phyloP scores from a whole-genome alignment of 495 filamentous ascomycete species.

The Lepraria neglecta region DNA sequence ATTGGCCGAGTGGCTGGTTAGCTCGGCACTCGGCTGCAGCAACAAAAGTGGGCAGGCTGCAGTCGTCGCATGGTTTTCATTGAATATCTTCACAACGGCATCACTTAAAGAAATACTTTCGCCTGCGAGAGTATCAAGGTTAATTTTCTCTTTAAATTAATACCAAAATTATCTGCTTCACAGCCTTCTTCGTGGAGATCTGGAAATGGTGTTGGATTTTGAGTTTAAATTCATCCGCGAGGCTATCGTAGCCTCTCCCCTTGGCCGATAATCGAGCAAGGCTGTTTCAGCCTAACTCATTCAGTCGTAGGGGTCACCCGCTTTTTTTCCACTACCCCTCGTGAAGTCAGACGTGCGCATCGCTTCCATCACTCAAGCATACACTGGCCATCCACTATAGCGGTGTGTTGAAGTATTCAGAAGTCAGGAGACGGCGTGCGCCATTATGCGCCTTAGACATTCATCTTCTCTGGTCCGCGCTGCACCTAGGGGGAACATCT shows the following conservation, averaged over 20 bases:
- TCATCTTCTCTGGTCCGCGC: neutral
- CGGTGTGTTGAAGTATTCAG: too few species aligned
- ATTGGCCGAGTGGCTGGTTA: constrained; percentile 3
- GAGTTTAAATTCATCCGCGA: constrained; percentile 6
- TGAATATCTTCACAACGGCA: neutral
- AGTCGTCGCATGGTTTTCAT: constrained; percentile 2
- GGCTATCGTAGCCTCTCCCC: constrained; percentile 11
- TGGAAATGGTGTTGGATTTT: neutral
- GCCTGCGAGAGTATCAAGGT: neutral
- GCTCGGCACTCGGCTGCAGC: constrained; percentile 8
- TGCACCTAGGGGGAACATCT: neutral
- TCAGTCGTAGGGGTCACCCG: constrained; percentile 5
- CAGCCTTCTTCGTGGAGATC: neutral
- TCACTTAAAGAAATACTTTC: neutral
- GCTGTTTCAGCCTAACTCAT: constrained; percentile 8
- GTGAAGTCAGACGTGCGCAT: constrained; percentile 12
- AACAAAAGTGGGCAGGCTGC: constrained; percentile 11
- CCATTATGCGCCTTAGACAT: neutral
- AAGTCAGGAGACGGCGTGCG: neutral
- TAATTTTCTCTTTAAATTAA: neutral
- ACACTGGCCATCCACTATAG: neutral
- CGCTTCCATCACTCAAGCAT: neutral
- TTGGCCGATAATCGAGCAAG: constrained; percentile 6
- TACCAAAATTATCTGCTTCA: neutral
- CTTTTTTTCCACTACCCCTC: constrained; percentile 9